Evolutionary conservation across 768 basidiomycete species (phyloP), one percentile per base, ranked within the genome.

Genomic region (Hericium coralloides): DNA sequence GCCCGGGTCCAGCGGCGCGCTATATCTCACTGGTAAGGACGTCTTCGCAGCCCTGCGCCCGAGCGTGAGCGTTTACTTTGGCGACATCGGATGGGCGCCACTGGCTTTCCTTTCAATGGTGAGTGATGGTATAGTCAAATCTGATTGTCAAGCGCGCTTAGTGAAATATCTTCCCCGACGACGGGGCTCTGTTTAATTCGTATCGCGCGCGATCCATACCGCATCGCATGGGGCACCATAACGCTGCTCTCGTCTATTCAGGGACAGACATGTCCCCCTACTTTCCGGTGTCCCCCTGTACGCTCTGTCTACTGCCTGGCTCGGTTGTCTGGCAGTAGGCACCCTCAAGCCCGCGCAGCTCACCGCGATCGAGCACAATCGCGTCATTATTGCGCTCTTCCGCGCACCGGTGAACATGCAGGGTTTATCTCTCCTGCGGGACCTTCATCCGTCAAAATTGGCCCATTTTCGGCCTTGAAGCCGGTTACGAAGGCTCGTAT

Each of bases 141-240:
- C 2, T 31, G 31, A 31, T 31, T 26, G 31, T 1, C 7, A 31
- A 31, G 31, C 31, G 31, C 6, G 31, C 7, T 6, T 63, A 94
- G 93, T 95, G 56, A 92, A 93, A 68, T 95, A 95, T 90, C 84
- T 62, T 94, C 92, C 0, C 87, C 92, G 0, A 79, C 78, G 14
- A 95, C 92, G 3, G 84, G 85, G 60, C 74, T 94, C 0, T 90
- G 87, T 63, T 92, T 95, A 65, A 80, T 95, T 45, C 87, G 92
- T 43, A 88, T 93, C 26, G 86, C 86, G 31, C 76, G 93, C 53
- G 89, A 91, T 52, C 88, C 89, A 57, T 83, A 91, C 65, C 79
- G 78, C 4, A 79, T 87, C 38, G 87, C 89, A 0, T 91, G 89
- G 89, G 91, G 82, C 0, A 87, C 84, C 0, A 65, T 92, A n/a